phyloP scores from a whole-genome alignment of 2,329 filamentous ascomycete species.

The Penicillium sp. region DNA sequence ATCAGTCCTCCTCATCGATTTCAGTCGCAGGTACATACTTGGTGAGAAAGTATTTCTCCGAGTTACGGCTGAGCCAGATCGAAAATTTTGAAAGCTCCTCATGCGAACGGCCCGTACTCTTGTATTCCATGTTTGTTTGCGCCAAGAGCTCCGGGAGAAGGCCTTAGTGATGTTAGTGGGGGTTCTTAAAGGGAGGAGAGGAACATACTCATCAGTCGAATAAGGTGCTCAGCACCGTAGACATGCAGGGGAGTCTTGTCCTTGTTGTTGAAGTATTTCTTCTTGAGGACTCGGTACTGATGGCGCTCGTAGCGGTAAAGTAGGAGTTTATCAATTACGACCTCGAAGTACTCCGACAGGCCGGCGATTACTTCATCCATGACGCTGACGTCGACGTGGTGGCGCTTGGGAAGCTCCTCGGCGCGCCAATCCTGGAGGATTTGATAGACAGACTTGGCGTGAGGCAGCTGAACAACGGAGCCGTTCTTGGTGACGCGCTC shows the following conservation, averaged over 20 bases:
- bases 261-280: conserved; percentile 64
- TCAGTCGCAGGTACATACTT: conserved; percentile 45
- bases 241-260: conserved; percentile 74
- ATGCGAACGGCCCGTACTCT: conserved; percentile 82
- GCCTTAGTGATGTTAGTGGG: conserved; percentile 53
- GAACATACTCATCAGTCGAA: conserved; percentile 77
- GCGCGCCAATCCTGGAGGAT: conserved; percentile 80
- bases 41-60: conserved; percentile 68
- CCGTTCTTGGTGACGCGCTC: conserved; percentile 97
- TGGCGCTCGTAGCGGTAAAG: conserved; percentile 92
- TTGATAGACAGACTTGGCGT: conserved; percentile 69
- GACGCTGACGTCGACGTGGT: conserved; percentile 72
- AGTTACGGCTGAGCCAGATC: conserved; percentile 77
- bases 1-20: not conserved
- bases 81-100: conserved; percentile 88
- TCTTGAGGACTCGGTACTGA: conserved; percentile 78
- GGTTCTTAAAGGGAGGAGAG: not conserved
- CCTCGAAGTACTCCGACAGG: conserved; percentile 91
- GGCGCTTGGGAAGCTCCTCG: conserved; percentile 68
- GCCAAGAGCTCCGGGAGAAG: conserved; percentile 89
- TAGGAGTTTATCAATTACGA: conserved; percentile 80
- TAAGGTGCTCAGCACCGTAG: conserved; percentile 90
- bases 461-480: conserved; percentile 82
- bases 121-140: conserved; percentile 96
- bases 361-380: conserved; percentile 86